phyloP scores from a whole-genome alignment of 2,329 filamentous ascomycete genomes.

The Sarocladiaceae sp. region DNA sequence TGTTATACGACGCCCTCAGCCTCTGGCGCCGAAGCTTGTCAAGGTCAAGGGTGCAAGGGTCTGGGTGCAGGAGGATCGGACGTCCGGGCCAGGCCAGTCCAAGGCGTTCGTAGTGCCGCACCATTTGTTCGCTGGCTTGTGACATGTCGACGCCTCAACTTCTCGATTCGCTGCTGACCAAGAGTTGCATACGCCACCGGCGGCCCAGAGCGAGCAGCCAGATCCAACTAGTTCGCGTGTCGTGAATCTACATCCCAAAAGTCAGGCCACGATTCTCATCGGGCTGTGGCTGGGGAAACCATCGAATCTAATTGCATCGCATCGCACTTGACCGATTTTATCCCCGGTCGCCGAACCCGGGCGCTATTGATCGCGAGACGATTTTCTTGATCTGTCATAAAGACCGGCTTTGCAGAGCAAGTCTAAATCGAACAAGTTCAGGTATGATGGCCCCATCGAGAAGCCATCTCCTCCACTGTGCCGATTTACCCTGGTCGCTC shows the following conservation, averaged over 20 bases:
- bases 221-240: no score
- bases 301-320: not conserved
- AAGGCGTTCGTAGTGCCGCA: not conserved
- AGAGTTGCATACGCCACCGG: not conserved
- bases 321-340: not conserved
- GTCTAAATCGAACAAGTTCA: not conserved
- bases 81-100: constrained; percentile 4
- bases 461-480: not conserved
- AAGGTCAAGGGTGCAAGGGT: not conserved
- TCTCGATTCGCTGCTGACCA: not conserved
- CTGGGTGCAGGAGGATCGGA: not conserved
- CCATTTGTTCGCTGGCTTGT: constrained; percentile 1
- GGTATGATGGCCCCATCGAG: not conserved
- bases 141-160: not conserved
- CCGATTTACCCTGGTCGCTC: not conserved
- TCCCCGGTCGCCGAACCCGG: not conserved
- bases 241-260: no score
- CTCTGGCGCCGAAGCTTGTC: no score
- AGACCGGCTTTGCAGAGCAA: not conserved
- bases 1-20: no score
- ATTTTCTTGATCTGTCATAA: not conserved
- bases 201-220: not conserved
- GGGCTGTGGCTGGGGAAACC: no score
- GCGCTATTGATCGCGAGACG: not conserved
- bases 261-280: no score